Conservation (phyloP, 768 basidiomycete genomes). For the Boletellus emodensis region DNA sequence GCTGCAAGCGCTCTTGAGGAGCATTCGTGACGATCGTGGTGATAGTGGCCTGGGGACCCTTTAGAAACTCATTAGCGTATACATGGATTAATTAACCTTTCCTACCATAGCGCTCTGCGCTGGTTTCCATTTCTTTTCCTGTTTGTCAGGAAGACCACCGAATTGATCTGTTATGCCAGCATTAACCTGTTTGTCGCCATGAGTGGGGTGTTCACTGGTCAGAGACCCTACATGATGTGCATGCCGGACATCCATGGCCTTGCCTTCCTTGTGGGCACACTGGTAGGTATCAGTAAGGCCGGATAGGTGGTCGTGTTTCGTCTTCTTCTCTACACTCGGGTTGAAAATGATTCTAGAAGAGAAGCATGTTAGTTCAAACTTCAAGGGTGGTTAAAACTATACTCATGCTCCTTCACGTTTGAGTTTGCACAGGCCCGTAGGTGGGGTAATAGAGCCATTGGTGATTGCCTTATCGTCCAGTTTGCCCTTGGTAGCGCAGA, state of each 20-base stretch:
- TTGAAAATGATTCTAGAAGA: background rate
- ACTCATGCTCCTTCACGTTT: background rate
- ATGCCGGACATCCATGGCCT: no score
- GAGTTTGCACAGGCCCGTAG: no score
- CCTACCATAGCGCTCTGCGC: background rate
- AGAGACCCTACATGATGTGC: no score
- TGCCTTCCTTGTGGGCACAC: background rate
- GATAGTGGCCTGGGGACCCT: background rate
- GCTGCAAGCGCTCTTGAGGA: background rate
- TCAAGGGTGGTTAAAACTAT: background rate
- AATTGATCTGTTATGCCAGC: background rate
- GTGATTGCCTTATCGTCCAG: no score
- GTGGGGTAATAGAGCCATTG: no score
- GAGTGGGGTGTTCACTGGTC: no score
- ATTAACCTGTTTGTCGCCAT: no score
- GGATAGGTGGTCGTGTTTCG: background rate
- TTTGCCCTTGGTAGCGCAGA: background rate
- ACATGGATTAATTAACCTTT: background rate
- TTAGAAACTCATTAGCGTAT: background rate
- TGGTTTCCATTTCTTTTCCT: background rate
- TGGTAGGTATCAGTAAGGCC: background rate
- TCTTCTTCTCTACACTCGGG: background rate
- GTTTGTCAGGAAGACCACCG: background rate
- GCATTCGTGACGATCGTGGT: background rate
- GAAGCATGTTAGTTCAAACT: background rate